phyloP scores from a whole-genome alignment of 257 asterid genomes.

The Nicotiana knightiana region DNA sequence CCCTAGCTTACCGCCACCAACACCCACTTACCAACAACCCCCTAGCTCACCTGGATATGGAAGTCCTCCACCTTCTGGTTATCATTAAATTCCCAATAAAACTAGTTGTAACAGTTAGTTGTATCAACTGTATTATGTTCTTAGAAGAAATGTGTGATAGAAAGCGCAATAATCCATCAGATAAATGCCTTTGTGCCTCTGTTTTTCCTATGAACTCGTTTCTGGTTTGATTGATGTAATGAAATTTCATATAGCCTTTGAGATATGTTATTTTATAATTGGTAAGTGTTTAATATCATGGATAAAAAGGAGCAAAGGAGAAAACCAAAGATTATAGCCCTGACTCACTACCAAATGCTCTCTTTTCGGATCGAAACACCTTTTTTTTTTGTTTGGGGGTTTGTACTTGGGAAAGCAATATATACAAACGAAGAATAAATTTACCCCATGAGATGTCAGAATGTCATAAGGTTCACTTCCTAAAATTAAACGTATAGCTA shows the following conservation, averaged over 20 bases:
- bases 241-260: not conserved
- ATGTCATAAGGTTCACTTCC: not conserved
- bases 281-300: not conserved
- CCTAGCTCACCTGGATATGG: not conserved
- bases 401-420: not conserved
- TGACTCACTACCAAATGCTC: not conserved
- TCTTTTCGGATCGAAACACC: not conserved
- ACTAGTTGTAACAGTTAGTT: not conserved
- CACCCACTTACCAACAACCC: not conserved
- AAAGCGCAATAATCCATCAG: not conserved
- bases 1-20: not conserved
- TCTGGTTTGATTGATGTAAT: not conserved
- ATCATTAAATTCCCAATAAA: not conserved
- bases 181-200: not conserved
- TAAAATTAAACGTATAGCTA: too few species aligned
- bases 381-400: not conserved
- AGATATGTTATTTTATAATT: not conserved
- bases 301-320: not conserved
- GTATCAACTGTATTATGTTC: not conserved
- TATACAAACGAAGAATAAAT: not conserved
- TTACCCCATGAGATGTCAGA: not conserved
- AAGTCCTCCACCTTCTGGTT: not conserved
- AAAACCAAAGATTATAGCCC: too few species aligned
- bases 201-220: not conserved
- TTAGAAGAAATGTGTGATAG: not conserved